These are phyloP conservation scores for Cyclaneusma minus DNA, from an alignment of 2,329 filamentous ascomycete genomes.

Conservation along the genomic window DNA sequence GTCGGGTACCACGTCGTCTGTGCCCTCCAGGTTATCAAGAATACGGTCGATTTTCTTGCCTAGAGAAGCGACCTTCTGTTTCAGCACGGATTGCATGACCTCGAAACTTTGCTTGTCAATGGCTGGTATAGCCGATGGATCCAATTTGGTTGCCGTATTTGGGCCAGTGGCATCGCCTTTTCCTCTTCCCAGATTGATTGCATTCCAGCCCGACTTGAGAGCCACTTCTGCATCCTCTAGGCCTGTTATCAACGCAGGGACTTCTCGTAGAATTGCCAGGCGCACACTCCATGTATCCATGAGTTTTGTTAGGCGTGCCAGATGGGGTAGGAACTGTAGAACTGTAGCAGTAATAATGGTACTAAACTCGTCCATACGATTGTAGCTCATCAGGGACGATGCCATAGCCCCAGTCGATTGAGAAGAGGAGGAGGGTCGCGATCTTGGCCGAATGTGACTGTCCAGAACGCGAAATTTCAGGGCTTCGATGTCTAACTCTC, in stretches of 20 bases:
- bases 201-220: conserved; percentile 50
- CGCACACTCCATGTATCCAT: conserved; percentile 67
- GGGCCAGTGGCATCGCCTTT: conserved; percentile 6
- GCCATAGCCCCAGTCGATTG: conserved; percentile 25
- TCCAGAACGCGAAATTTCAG: conserved; percentile 78
- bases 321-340: conserved; percentile 69
- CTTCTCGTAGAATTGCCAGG: conserved; percentile 55
- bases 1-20: conserved; percentile 71
- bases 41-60: conserved; percentile 68
- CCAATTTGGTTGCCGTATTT: not conserved
- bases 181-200: conserved; percentile 30
- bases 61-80: conserved; percentile 51
- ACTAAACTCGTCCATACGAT: conserved; percentile 69
- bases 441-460: conserved; percentile 55
- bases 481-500: conserved; percentile 63
- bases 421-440: conserved; percentile 32
- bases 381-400: conserved; percentile 27
- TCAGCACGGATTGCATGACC: conserved; percentile 47
- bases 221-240: conserved; percentile 52
- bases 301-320: conserved; percentile 59
- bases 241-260: conserved; percentile 51
- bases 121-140: conserved; percentile 12
- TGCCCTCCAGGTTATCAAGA: conserved; percentile 74
- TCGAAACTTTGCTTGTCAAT: conserved; percentile 38
- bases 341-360: conserved; percentile 84